Base-by-base conservation (phyloP, 805 yeast species). In the Maudiozyma barnettii region DNA sequence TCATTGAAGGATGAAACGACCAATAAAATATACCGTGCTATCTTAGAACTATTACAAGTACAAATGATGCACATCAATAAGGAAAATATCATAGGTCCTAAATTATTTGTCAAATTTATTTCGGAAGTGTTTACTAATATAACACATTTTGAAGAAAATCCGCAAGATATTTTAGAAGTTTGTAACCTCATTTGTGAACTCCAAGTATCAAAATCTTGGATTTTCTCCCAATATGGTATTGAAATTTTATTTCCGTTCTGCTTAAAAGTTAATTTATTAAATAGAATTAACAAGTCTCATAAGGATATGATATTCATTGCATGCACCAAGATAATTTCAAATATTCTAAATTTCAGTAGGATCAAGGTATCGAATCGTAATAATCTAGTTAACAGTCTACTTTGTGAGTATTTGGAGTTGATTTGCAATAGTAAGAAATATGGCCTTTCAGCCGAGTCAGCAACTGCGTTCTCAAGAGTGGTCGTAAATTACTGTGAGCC, bases 401-500 rank as follows among this genome's bases (percentile, higher is more conserved):
- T 83, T 40, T 69, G 74, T 13, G 65, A 77, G 3, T 64, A 82
- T 43, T 64, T 91, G 59, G 74, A 68, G 43, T 62, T 73, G 1
- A 55, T 84, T 54, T 66, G 68, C 45, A 60, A 43, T 50, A 54
- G 18, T 43, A 46, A 30, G 48, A 54, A 14, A 9, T 54, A 52
- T 46, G 56, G 19, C 26, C 49, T 65, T 19, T 49, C 61, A 5
- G 49, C 52, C 14, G 60, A 57, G 8, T 68, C 79, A 22, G 83
- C 81, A 0, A 56, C 65, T 12, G 62, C 81, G 3, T 74, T 69
- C 45, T 62, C 82, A 5, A 74, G 96, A 54, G 65, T 85, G 18
- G 60, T 88, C 41, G 68, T 73, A 20, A 82, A 83, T 55, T 66
- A 84, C 31, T 86, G 95, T 67, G 95, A 86, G 54, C 95, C 95